Evolutionary conservation across 2,329 filamentous ascomycete species (phyloP).

Genomic region (Diaporthe batatas): DNA sequence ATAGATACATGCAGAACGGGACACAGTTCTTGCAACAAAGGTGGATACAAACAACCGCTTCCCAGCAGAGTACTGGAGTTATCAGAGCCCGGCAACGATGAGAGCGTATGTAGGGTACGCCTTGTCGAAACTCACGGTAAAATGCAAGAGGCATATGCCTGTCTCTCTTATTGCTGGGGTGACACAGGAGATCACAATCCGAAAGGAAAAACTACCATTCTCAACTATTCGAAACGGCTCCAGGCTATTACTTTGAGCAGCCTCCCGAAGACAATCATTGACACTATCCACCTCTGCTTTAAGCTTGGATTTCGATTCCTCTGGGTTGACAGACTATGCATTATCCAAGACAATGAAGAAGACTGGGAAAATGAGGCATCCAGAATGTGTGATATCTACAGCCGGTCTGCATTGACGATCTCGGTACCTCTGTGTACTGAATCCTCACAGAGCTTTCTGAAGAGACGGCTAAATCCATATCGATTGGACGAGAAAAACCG

Average conservation of each 20-base stretch:
- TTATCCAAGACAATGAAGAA: constrained; percentile 46
- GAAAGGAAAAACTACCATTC: not conserved
- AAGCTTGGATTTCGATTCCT: constrained; percentile 41
- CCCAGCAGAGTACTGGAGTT: not conserved
- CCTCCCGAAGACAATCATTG: not conserved
- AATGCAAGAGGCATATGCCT: not conserved
- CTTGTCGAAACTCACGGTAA: not conserved
- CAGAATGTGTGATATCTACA: constrained; percentile 49
- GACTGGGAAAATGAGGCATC: constrained; percentile 43
- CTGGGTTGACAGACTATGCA: constrained; percentile 49
- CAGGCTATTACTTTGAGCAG: not conserved
- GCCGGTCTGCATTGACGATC: constrained; percentile 45
- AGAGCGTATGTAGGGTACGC: not conserved
- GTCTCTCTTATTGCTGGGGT: constrained; percentile 24
- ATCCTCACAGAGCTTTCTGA: constrained; percentile 1
- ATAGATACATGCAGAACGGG: not conserved
- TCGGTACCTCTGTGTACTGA: not conserved
- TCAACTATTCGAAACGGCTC: accelerated
- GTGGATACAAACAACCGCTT: accelerated
- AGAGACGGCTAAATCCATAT: too few relatives aligned
- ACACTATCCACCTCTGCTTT: constrained; percentile 7
- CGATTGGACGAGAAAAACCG: too few relatives aligned
- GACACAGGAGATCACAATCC: not conserved
- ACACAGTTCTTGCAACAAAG: not conserved
- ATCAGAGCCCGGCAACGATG: not conserved